A percentile compares a stretch with the other conserved stretches of the same genome.
phyloP scores from a whole-genome alignment of 2,329 filamentous ascomycete genomes.

The Hypoxylon rubiginosum region DNA sequence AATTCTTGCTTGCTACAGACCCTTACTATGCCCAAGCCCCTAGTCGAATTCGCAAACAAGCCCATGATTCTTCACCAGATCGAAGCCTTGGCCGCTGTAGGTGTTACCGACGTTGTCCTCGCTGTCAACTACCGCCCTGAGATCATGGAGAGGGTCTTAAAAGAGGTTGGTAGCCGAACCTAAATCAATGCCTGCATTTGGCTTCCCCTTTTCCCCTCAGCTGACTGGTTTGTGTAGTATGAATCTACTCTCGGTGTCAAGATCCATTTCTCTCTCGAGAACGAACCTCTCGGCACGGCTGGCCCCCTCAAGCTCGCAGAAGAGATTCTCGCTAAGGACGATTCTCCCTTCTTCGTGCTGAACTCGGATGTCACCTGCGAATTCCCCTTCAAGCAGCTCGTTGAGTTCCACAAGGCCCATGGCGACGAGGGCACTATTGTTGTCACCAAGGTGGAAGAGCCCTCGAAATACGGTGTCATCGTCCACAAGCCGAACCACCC shows the following conservation, averaged over 20 bases:
- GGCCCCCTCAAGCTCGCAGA: constrained; percentile 96
- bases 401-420: constrained; percentile 91
- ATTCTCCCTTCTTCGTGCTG: constrained; percentile 95
- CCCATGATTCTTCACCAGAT: constrained; percentile 99
- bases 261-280: constrained; percentile 97
- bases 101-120: constrained; percentile 96
- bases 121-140: constrained; percentile 99
- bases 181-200: constrained; percentile 19
- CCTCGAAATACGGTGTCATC: constrained; percentile 98
- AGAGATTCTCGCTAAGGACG: constrained; percentile 91
- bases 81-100: constrained; percentile 90
- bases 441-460: constrained; percentile 98
- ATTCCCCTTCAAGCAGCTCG: constrained; percentile 91
- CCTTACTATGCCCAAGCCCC: constrained; percentile 94
- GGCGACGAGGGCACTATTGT: constrained; percentile 97
- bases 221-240: constrained; percentile 68
- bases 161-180: constrained; percentile 74
- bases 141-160: constrained; percentile 94
- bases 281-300: constrained; percentile 93
- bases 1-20: constrained; percentile 70
- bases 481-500: constrained; percentile 95
- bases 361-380: constrained; percentile 99
- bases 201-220: constrained; percentile 31
- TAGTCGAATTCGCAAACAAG: constrained; percentile 98
- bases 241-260: constrained; percentile 92